phyloP scores from a whole-genome alignment of 495 filamentous ascomycete genomes.

The Evernia prunastri region DNA sequence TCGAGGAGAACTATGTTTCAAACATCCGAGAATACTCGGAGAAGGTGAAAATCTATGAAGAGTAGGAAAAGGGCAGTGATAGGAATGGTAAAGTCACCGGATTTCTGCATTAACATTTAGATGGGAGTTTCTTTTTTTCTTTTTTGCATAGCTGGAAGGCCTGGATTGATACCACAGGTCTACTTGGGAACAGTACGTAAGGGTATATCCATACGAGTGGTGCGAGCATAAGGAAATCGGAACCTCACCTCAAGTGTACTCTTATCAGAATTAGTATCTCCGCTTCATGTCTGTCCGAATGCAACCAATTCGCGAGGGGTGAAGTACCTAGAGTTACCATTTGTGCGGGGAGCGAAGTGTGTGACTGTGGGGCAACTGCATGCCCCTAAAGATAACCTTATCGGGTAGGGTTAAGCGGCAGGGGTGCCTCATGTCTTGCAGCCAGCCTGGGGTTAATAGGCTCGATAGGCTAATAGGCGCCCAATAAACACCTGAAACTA shows the following conservation, averaged over 20 bases:
- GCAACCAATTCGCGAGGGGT: background rate
- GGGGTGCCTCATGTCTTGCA: background rate
- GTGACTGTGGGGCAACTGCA: background rate
- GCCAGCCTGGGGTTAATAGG: background rate
- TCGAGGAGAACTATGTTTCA: conserved; percentile 70
- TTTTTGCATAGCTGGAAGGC: conserved; percentile 2
- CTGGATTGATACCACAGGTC: conserved; percentile 16
- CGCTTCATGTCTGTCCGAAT: background rate
- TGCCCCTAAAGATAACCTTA: background rate
- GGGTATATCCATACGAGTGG: background rate
- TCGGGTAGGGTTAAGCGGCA: background rate
- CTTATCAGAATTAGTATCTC: background rate
- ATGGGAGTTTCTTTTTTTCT: conserved; percentile 3
- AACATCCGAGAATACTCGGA: conserved; percentile 75
- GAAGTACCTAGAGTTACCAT: too few species aligned
- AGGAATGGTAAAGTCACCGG: background rate
- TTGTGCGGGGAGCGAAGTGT: too few species aligned
- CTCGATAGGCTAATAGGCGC: background rate
- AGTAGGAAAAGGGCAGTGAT: conserved; percentile 30
- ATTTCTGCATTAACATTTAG: background rate
- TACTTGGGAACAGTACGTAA: background rate
- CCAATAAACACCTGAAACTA: background rate
- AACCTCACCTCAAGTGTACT: background rate
- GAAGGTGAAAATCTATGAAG: conserved; percentile 68
- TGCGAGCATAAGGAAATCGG: background rate